phyloP scores from a whole-genome alignment of 345 rosid species.

The Syzygium oleosum region DNA sequence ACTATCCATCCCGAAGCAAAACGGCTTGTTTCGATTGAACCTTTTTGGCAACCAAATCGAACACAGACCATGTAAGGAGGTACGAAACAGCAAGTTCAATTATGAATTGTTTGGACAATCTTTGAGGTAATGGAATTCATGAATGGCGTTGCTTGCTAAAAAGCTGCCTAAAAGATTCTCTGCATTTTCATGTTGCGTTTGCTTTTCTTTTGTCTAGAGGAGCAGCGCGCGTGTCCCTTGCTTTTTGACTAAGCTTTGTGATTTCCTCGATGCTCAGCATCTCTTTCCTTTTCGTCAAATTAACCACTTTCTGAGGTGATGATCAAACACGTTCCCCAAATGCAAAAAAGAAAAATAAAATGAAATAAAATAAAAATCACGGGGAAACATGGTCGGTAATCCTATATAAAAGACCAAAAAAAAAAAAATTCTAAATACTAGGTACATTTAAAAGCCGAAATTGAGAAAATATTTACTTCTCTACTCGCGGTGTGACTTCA shows the following conservation, averaged over 20 bases:
- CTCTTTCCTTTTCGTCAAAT: slow-evolving; percentile 12
- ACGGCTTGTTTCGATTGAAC: neutral
- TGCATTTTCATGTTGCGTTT: neutral
- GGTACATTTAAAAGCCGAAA: neutral
- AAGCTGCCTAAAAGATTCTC: slow-evolving; percentile 4
- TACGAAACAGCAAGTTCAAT: neutral
- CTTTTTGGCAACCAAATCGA: neutral
- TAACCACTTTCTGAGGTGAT: neutral
- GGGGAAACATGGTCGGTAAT: neutral
- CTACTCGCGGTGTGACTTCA: neutral
- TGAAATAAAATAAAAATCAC: neutral
- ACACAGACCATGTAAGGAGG: neutral
- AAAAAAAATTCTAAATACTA: too few relatives aligned
- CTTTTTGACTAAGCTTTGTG: slow-evolving; percentile 30
- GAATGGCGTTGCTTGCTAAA: neutral
- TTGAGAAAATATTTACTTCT: neutral
- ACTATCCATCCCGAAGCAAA: slow-evolving; percentile 5
- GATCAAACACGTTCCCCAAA: neutral
- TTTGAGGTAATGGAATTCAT: neutral
- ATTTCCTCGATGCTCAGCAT: slow-evolving; percentile 10
- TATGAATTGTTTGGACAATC: neutral
- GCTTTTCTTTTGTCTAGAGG: slow-evolving; percentile 29
- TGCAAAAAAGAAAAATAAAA: neutral
- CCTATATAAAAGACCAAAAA: neutral
- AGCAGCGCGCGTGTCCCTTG: slow-evolving; percentile 6